Percentiles rank a stretch among this genome's conserved stretches.
phyloP scores from a whole-genome alignment of 305 asterid species.

The Fraxinus platypoda region DNA sequence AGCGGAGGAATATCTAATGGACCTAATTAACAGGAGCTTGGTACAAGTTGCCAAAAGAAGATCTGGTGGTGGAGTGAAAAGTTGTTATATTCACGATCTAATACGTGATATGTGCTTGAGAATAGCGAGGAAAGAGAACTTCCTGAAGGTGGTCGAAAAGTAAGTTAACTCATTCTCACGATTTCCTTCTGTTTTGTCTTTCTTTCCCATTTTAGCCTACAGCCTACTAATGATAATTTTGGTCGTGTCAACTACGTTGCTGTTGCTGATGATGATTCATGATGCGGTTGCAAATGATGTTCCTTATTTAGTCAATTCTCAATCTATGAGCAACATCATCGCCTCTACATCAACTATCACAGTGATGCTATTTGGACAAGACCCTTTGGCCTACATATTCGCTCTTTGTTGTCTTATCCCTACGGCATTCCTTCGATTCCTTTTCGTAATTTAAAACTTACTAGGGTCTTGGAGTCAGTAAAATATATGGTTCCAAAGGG shows the following conservation, averaged over 20 bases:
- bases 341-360: background rate
- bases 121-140: conserved; percentile 15
- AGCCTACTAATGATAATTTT: background rate
- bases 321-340: background rate
- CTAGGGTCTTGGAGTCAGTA: background rate
- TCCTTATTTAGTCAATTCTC: background rate
- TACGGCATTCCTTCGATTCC: background rate
- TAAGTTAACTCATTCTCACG: background rate
- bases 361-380: background rate
- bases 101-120: conserved; percentile 7
- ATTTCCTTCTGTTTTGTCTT: background rate
- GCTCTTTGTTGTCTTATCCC: background rate
- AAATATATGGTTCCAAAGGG: background rate
- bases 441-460: background rate
- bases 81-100: conserved; percentile 9
- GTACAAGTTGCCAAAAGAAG: background rate
- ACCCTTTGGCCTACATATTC: background rate
- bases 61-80: background rate
- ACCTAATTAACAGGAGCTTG: conserved; percentile 18
- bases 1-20: conserved; percentile 4
- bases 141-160: background rate
- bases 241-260: background rate
- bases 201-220: background rate
- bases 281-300: background rate
- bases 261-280: background rate